These are phyloP conservation scores for Porcisia hertigi DNA, from an alignment of 208 protist species.

Conservation along the genomic window DNA sequence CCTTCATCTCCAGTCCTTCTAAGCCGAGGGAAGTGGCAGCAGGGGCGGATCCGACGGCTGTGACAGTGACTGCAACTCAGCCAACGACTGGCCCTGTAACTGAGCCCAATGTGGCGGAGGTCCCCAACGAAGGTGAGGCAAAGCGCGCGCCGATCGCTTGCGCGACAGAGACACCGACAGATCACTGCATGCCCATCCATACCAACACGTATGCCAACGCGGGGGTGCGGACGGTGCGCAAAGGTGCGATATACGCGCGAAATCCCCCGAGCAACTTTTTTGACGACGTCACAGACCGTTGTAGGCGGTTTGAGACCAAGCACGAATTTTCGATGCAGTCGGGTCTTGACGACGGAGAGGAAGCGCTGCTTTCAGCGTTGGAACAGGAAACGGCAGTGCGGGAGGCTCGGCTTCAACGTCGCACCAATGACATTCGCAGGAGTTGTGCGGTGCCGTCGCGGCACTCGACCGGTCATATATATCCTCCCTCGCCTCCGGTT, in stretches of 20 bases:
- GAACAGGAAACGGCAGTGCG: conserved; percentile 38
- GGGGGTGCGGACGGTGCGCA: conserved; percentile 11
- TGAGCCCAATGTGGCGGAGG: background rate
- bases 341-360: conserved; percentile 1
- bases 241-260: conserved; percentile 21
- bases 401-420: conserved; percentile 43
- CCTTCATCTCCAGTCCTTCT: background rate
- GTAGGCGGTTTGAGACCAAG: background rate
- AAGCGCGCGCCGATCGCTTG: background rate
- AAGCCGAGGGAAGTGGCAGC: background rate
- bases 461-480: conserved; percentile 9
- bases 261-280: background rate
- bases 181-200: too few relatives aligned
- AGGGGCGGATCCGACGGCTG: background rate
- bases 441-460: conserved; percentile 10
- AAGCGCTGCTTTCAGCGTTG: conserved; percentile 34
- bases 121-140: background rate
- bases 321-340: background rate
- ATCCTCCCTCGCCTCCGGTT: conserved; percentile 54
- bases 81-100: background rate
- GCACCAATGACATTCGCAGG: conserved; percentile 22
- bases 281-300: background rate
- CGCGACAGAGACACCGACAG: background rate
- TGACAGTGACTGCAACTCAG: background rate
- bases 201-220: background rate